These are phyloP conservation scores for Populus deltoides DNA, from an alignment of 345 rosid genomes.

Conservation along the genomic window DNA sequence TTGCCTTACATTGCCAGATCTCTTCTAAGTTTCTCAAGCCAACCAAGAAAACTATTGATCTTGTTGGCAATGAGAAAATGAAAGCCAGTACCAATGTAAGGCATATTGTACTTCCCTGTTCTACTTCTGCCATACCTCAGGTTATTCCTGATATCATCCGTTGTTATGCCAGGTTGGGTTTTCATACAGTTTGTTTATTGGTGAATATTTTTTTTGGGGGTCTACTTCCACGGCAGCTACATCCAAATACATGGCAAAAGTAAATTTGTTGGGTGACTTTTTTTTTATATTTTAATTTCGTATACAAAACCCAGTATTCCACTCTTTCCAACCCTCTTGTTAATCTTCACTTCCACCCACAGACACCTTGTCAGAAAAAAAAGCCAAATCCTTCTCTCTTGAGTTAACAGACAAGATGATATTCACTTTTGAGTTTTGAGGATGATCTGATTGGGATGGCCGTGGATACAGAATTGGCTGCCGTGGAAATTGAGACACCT, in stretches of 20 bases:
- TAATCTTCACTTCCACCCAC: too few relatives aligned
- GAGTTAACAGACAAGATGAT: too few relatives aligned
- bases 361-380: too few relatives aligned
- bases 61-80: slow-evolving; percentile 96
- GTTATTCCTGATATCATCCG: slow-evolving; percentile 88
- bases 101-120: slow-evolving; percentile 84
- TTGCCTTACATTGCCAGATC: slow-evolving; percentile 46
- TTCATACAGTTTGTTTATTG: background rate
- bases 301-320: too few relatives aligned
- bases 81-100: slow-evolving; percentile 91
- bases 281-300: too few relatives aligned
- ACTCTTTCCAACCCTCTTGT: too few relatives aligned
- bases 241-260: too few relatives aligned
- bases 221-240: background rate
- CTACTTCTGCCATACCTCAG: slow-evolving; percentile 62
- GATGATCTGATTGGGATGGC: too few relatives aligned
- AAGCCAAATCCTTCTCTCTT: too few relatives aligned
- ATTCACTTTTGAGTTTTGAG: too few relatives aligned
- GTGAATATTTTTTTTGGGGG: background rate
- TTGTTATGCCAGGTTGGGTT: slow-evolving; percentile 79
- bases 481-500: background rate
- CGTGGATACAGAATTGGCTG: too few relatives aligned
- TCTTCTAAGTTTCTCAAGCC: slow-evolving; percentile 67
- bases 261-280: too few relatives aligned
- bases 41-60: slow-evolving; percentile 80